phyloP scores from a whole-genome alignment of 108 stramenopile species.

The Poteriospumella lacustris region DNA sequence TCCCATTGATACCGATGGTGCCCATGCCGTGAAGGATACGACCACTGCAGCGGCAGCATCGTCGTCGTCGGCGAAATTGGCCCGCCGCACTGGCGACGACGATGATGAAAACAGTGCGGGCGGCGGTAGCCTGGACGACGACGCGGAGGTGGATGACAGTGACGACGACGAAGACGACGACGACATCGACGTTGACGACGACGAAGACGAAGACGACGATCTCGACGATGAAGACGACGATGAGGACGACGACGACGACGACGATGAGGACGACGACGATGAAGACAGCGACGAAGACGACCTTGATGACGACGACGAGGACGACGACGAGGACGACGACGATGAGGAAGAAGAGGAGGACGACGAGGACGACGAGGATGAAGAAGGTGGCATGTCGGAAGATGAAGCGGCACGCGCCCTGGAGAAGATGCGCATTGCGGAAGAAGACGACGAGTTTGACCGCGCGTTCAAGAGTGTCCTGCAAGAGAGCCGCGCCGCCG shows the following conservation, averaged over 20 bases:
- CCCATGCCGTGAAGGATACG: too few relatives aligned
- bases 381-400: not conserved
- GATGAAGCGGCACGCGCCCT: not conserved
- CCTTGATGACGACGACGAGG: not conserved
- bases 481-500: constrained; percentile 11
- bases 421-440: constrained; percentile 8
- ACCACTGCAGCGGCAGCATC: too few relatives aligned
- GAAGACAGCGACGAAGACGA: not conserved
- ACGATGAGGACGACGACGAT: constrained; percentile 11
- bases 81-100: too few relatives aligned
- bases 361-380: not conserved
- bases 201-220: not conserved
- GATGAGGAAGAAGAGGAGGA: constrained; percentile 6
- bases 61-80: too few relatives aligned
- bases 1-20: too few relatives aligned
- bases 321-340: constrained; percentile 11
- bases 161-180: not conserved
- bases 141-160: not conserved
- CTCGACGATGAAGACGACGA: not conserved
- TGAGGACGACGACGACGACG: constrained; percentile 8
- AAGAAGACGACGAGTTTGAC: constrained; percentile 31
- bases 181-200: not conserved
- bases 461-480: constrained; percentile 11
- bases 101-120: not conserved
- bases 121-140: not conserved